Percentiles rank a stretch among this genome's conserved stretches.
Evolutionary conservation across 495 filamentous ascomycete genomes (phyloP).

Genomic region (Penicillium robsamsonii): DNA sequence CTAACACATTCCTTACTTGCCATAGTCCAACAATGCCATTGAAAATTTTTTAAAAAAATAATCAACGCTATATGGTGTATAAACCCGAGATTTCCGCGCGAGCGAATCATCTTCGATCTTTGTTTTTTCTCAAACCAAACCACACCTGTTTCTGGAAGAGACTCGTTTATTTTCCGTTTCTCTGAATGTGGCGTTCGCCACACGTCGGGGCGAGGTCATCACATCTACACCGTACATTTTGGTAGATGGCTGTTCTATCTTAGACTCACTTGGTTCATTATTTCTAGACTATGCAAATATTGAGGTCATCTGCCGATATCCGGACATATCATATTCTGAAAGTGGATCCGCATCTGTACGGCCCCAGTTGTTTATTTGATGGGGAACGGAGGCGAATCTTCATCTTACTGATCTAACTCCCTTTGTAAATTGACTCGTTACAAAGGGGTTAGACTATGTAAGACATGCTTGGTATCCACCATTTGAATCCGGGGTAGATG

Average conservation of each 20-base stretch:
- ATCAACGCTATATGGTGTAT: too few relatives aligned
- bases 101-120: neutral
- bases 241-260: neutral
- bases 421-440: neutral
- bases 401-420: neutral
- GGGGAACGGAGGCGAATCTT: constrained; percentile 17
- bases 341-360: constrained; percentile 21
- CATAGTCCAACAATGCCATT: too few relatives aligned
- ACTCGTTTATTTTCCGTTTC: neutral
- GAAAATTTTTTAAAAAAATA: too few relatives aligned
- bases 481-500: constrained; percentile 18
- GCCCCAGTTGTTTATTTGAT: constrained; percentile 24
- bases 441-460: too few relatives aligned
- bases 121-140: neutral
- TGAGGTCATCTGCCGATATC: neutral
- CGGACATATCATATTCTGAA: neutral
- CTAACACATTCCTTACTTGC: too few relatives aligned
- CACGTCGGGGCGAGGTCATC: constrained; percentile 8
- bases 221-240: neutral
- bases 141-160: neutral
- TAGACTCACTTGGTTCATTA: neutral
- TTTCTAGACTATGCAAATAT: neutral
- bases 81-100: neutral
- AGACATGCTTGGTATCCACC: too few relatives aligned
- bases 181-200: constrained; percentile 3